Conservation (phyloP, 345 rosid genomes). For the Zanthoxylum bungeanum region DNA sequence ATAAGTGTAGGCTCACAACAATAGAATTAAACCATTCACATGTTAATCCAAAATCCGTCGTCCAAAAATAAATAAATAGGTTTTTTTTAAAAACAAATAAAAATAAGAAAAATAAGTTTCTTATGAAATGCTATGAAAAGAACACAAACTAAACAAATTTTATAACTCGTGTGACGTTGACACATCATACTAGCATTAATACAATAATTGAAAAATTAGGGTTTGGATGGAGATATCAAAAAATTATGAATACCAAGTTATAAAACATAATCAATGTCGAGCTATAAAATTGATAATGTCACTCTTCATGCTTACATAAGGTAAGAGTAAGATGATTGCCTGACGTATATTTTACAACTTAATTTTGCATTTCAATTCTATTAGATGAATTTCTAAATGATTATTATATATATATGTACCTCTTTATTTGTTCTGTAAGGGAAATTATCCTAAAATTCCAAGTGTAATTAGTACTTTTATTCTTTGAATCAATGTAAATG, state of each 20-base stretch:
- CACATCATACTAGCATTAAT: background rate
- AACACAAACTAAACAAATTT: background rate
- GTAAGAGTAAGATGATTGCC: background rate
- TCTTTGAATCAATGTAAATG: constrained; percentile 31
- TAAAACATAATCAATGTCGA: too few species aligned
- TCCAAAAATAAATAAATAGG: constrained; percentile 13
- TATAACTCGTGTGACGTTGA: background rate
- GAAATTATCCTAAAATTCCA: constrained; percentile 39
- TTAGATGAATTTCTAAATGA: too few species aligned
- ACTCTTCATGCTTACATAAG: background rate
- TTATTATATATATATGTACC: too few species aligned
- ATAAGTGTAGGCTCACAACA: constrained; percentile 32
- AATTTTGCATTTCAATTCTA: too few species aligned
- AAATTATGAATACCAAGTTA: too few species aligned
- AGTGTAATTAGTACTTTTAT: constrained; percentile 40
- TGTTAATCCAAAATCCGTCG: constrained; percentile 25
- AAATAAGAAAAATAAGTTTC: background rate
- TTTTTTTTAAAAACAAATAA: too few species aligned
- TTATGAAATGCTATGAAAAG: background rate
- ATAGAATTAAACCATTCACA: constrained; percentile 49
- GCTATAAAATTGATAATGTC: too few species aligned
- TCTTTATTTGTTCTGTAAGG: background rate
- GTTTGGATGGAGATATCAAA: background rate
- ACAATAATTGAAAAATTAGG: background rate
- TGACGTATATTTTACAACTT: too few species aligned